Conservation (phyloP, 129 eudicot genomes). For the Pittosporum tobira region DNA sequence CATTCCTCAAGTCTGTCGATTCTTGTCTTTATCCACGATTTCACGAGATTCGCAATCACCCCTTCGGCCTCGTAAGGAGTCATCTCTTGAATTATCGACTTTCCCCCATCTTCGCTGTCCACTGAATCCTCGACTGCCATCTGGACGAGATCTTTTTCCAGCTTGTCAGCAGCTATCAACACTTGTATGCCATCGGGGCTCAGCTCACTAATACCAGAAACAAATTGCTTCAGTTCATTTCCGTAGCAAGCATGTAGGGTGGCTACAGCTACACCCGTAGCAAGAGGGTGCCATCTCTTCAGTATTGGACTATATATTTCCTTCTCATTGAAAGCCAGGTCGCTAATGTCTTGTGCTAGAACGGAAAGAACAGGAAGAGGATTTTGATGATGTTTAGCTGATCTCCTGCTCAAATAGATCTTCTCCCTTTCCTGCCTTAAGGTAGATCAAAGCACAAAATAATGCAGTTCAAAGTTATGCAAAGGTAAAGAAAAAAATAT, state of each 20-base stretch:
- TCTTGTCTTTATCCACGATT: slow-evolving; percentile 72
- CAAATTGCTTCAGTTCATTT: slow-evolving; percentile 80
- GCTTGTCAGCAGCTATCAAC: slow-evolving; percentile 79
- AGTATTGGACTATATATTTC: slow-evolving; percentile 70
- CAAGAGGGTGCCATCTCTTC: slow-evolving; percentile 94
- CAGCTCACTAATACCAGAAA: slow-evolving; percentile 73
- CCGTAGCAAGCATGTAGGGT: slow-evolving; percentile 94
- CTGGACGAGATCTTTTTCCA: slow-evolving; percentile 87
- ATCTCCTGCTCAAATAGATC: slow-evolving; percentile 84
- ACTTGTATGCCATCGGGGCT: slow-evolving; percentile 88
- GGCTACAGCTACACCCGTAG: slow-evolving; percentile 95
- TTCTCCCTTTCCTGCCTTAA: slow-evolving; percentile 69
- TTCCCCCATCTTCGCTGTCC: slow-evolving; percentile 97
- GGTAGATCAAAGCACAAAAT: not conserved
- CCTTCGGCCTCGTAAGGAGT: slow-evolving; percentile 95
- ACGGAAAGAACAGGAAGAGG: slow-evolving; percentile 86
- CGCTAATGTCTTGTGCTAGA: slow-evolving; percentile 87
- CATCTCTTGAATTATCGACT: slow-evolving; percentile 90
- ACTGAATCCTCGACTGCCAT: slow-evolving; percentile 98
- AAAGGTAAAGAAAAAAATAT: no score
- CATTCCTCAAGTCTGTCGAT: slow-evolving; percentile 67
- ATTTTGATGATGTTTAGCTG: slow-evolving; percentile 81
- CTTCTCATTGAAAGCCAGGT: slow-evolving; percentile 71
- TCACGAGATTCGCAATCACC: slow-evolving; percentile 65
- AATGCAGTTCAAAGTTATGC: not conserved